Evolutionary conservation across 73 alveolate genomes (phyloP), one percentile per base, ranked within the genome.

Genomic region (Paramecium biaurelia): DNA sequence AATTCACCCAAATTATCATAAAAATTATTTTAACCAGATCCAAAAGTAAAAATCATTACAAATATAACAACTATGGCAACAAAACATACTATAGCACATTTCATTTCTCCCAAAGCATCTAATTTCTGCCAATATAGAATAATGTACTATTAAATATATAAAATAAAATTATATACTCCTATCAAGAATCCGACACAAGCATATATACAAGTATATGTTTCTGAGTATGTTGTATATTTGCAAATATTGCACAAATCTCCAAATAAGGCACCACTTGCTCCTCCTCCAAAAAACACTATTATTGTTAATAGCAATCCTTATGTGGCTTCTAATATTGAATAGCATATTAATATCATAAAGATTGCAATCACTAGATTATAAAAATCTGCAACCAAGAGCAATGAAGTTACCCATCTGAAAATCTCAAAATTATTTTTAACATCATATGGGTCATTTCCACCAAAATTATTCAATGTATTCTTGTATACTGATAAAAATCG

Each of bases 191-290:
- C 87, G 18, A 74, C 32, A 15, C 67, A 35, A 21, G 87, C 87
- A 34, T 74, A 74, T 14, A 72, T 72, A 20, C 59, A 35, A 32
- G 38, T 8, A 34, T 14, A 72, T 4, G 47, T 37, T 74, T 74
- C 87, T 14, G 87, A 74, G n/a, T 74, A 38, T 0, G 59, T 24
- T 12, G 7, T 59, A 5, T 74, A 32, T 30, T 74, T 35, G 32
- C 87, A 74, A 32, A 35, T 4, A 32, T 74, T 74, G 30, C 87
- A 74, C 32, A 74, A 28, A 20, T 74, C 87, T 35, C 87, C 87
- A 34, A 74, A 74, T 74, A 74, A 14, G 1, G 87, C 87, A 30
- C 87, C 87, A 0, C 37, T 1, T 35, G 87, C 87, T 30, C 87
- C 87, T 32, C 42, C 87, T 37, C 87, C 87, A 35, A 74, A 30